These are phyloP conservation scores for Pseudopyricularia javanii DNA, from an alignment of 2,329 filamentous ascomycete genomes.

Conservation along the genomic window DNA sequence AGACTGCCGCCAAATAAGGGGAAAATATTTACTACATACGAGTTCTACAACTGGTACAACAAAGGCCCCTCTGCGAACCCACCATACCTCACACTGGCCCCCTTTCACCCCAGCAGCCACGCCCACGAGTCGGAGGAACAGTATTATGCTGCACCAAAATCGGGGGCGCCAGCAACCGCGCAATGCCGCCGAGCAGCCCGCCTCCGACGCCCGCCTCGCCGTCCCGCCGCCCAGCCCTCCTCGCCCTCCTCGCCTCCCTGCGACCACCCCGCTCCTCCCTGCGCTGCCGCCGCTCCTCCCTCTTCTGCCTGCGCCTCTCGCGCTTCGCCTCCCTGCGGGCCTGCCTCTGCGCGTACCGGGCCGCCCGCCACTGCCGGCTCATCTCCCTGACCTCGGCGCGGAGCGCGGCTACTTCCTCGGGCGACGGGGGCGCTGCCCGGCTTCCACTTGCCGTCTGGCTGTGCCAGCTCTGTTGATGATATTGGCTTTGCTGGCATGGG, in stretches of 20 bases:
- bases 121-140: too few species aligned
- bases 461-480: slow-evolving; percentile 4
- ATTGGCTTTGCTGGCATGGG: slow-evolving; percentile 1
- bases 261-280: slow-evolving; percentile 6
- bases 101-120: too few species aligned
- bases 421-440: background rate
- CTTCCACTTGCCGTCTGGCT: slow-evolving; percentile 1
- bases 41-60: too few species aligned
- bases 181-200: too few species aligned
- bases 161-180: too few species aligned
- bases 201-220: too few species aligned
- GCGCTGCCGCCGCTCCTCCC: slow-evolving; percentile 15
- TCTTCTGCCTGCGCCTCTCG: slow-evolving; percentile 17
- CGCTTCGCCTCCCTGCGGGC: slow-evolving; percentile 17
- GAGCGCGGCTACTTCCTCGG: slow-evolving; percentile 21
- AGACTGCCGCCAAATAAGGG: too few species aligned
- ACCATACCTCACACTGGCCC: too few species aligned
- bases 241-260: slow-evolving; percentile 9
- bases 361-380: slow-evolving; percentile 27
- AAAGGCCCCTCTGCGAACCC: too few species aligned
- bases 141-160: too few species aligned
- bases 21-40: too few species aligned
- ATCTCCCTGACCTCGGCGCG: slow-evolving; percentile 31
- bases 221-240: too few species aligned
- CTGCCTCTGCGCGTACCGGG: slow-evolving; percentile 22